Evolutionary conservation across 148 eudicot genomes (phyloP).

Genomic region (Mesembryanthemum crystallinum): DNA sequence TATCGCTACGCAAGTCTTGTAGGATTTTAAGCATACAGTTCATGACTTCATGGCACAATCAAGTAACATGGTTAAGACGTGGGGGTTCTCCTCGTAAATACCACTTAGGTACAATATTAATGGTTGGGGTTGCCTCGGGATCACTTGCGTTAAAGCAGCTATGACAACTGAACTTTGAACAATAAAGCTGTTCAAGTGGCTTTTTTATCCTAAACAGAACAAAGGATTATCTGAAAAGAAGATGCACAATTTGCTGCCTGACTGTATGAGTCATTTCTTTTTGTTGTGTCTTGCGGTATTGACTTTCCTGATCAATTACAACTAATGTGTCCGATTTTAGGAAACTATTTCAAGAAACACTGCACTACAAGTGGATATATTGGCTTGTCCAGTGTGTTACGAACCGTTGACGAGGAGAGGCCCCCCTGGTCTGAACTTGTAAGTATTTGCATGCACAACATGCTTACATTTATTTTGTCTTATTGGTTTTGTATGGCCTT

Average conservation of each 20-base stretch:
- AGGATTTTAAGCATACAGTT: neutral
- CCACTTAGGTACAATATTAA: neutral
- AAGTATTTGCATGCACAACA: conserved; percentile 34
- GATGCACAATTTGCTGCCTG: conserved; percentile 2
- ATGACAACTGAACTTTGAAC: no score
- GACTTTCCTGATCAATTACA: neutral
- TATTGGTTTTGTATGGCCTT: conserved; percentile 17
- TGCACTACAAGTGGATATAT: conserved; percentile 40
- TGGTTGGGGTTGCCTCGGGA: neutral
- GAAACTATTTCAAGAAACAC: conserved; percentile 32
- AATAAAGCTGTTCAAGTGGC: neutral
- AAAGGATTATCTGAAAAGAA: neutral
- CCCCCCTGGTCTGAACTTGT: conserved; percentile 79
- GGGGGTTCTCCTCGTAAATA: neutral
- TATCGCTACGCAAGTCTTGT: neutral
- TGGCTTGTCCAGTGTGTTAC: conserved; percentile 87
- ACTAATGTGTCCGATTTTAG: conserved; percentile 31
- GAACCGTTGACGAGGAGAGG: conserved; percentile 80
- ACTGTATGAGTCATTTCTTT: neutral
- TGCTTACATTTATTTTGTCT: neutral
- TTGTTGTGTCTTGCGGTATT: neutral
- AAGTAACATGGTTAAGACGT: neutral
- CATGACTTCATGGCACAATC: neutral
- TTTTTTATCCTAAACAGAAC: neutral
- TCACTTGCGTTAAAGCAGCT: neutral